phyloP scores from a whole-genome alignment of 2,329 filamentous ascomycete genomes.

The Sporothrix brasiliensis region DNA sequence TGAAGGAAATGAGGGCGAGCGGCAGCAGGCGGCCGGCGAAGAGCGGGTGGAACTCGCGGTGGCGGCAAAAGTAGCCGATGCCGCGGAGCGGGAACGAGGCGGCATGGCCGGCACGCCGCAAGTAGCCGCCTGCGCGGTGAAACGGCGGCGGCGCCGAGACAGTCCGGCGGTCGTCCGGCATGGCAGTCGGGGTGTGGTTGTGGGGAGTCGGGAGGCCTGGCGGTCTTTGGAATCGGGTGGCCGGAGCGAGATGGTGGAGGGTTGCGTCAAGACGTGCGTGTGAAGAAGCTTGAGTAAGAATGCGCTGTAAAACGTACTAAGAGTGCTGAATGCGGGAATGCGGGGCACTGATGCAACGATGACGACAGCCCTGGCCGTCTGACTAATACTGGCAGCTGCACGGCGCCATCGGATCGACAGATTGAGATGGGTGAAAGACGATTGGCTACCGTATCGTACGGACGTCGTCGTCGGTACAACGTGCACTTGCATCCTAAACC shows the following conservation, averaged over 20 bases:
- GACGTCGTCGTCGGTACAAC: too few species aligned
- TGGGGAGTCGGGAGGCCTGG: background rate
- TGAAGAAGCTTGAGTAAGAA: too few species aligned
- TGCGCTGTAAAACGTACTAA: too few species aligned
- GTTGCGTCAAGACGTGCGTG: too few species aligned
- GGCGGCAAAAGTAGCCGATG: constrained; percentile 77
- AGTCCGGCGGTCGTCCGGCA: constrained; percentile 11
- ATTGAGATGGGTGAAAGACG: too few species aligned
- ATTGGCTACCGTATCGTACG: too few species aligned
- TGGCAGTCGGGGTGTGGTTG: background rate
- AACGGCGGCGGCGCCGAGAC: constrained; percentile 20
- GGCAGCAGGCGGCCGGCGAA: constrained; percentile 78
- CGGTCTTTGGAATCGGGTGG: background rate
- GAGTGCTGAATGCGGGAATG: too few species aligned
- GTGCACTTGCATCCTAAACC: too few species aligned
- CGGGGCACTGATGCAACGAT: too few species aligned
- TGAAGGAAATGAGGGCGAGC: constrained; percentile 75
- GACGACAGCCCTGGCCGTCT: too few species aligned
- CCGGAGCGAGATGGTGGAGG: background rate
- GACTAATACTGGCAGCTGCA: too few species aligned
- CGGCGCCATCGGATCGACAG: too few species aligned
- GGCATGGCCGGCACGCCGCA: constrained; percentile 40
- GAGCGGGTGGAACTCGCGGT: constrained; percentile 80
- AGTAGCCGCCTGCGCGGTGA: constrained; percentile 28
- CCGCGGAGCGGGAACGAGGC: constrained; percentile 67